Conservation (phyloP, 2,329 filamentous ascomycete species). For the Aspergillus sp. region DNA sequence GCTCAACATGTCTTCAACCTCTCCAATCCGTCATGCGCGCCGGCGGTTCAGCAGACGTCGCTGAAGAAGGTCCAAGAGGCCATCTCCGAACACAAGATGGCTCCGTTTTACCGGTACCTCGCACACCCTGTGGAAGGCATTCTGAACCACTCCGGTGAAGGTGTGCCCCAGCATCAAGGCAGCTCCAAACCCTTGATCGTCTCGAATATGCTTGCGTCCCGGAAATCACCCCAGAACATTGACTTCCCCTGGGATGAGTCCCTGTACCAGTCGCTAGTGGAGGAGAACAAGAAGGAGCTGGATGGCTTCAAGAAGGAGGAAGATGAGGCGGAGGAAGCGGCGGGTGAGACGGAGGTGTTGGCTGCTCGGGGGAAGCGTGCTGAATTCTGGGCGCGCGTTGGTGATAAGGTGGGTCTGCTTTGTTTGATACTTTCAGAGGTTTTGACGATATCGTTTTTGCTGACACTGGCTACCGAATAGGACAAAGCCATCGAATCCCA, state of each 20-base stretch:
- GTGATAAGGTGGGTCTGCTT: constrained; percentile 72
- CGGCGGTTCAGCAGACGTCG: constrained; percentile 53
- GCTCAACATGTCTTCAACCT: constrained; percentile 67
- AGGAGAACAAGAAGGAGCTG: constrained; percentile 75
- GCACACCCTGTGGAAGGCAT: constrained; percentile 70
- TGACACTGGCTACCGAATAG: constrained; percentile 44
- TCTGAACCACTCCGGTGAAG: constrained; percentile 72
- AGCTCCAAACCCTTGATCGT: constrained; percentile 54
- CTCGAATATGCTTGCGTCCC: constrained; percentile 72
- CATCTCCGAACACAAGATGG: constrained; percentile 64
- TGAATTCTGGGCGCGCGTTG: constrained; percentile 92
- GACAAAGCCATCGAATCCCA: constrained; percentile 92
- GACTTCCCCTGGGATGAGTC: constrained; percentile 87
- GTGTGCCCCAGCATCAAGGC: constrained; percentile 47
- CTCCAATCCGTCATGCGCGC: constrained; percentile 58
- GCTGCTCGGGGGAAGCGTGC: constrained; percentile 90
- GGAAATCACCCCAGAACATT: constrained; percentile 61
- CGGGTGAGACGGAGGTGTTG: constrained; percentile 92
- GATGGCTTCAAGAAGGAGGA: constrained; percentile 78
- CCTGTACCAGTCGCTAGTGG: constrained; percentile 73
- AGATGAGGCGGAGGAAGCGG: constrained; percentile 92
- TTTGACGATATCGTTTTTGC: background rate
- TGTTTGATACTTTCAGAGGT: background rate
- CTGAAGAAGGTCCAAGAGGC: constrained; percentile 62
- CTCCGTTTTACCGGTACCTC: constrained; percentile 63